Percentiles rank a stretch among this genome's conserved stretches.
These are phyloP conservation scores for Globisporangium radiosum DNA, from an alignment of 352 stramenopile species.

Conservation along the genomic window DNA sequence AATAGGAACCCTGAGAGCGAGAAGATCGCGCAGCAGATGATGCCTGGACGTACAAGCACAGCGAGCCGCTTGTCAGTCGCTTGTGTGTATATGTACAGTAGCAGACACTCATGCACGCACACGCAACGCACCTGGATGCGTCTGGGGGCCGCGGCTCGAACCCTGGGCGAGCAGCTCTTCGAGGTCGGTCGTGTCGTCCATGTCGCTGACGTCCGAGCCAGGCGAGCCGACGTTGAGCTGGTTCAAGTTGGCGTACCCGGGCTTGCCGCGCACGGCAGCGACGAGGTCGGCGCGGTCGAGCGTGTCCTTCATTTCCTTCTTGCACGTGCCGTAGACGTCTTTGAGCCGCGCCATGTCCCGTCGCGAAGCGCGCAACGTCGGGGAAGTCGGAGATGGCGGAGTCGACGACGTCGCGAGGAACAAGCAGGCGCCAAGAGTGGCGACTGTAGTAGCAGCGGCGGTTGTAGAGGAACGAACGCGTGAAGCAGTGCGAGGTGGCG, in stretches of 20 bases:
- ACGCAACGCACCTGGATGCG: conserved; percentile 38
- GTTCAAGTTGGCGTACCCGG: conserved; percentile 78
- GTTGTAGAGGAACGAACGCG: too few relatives aligned
- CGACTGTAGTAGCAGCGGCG: too few relatives aligned
- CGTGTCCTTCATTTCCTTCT: conserved; percentile 75
- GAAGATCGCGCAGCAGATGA: conserved; percentile 75
- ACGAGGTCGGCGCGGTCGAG: conserved; percentile 67
- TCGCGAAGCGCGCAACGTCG: background rate
- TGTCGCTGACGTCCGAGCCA: conserved; percentile 65
- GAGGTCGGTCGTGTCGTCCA: conserved; percentile 73
- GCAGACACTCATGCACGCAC: background rate
- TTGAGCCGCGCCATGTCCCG: conserved; percentile 55
- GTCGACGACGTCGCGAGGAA: conserved; percentile 3
- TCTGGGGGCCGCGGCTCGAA: conserved; percentile 66
- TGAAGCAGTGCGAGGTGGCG: too few relatives aligned
- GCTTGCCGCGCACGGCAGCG: conserved; percentile 61
- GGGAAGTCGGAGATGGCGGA: background rate
- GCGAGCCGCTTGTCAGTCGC: background rate
- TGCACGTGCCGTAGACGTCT: conserved; percentile 69
- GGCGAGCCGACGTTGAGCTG: conserved; percentile 76
- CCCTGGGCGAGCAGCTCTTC: conserved; percentile 73
- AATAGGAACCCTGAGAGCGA: conserved; percentile 67
- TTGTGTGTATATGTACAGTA: too few relatives aligned
- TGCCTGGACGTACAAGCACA: conserved; percentile 21
- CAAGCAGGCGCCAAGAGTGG: too few relatives aligned